Evolutionary conservation across 108 stramenopile species (phyloP).

Genomic region (Parietichytrium sp.): DNA sequence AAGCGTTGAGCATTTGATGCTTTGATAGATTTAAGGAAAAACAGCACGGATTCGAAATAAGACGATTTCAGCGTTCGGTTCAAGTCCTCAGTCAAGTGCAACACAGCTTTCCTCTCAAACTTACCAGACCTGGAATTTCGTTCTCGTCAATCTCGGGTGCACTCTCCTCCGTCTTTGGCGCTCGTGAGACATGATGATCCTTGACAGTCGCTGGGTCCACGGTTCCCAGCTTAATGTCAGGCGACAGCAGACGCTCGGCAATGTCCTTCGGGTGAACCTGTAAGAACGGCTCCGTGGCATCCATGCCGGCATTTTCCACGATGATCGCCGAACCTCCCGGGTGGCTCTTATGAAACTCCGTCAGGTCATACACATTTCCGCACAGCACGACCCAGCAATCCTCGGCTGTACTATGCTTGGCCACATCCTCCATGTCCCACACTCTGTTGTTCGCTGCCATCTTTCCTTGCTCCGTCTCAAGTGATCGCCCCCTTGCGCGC

Average conservation of each 20-base stretch:
- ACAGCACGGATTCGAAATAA: too few species aligned
- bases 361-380: slow-evolving; percentile 68
- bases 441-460: neutral
- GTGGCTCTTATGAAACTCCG: slow-evolving; percentile 57
- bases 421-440: slow-evolving; percentile 30
- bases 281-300: slow-evolving; percentile 34
- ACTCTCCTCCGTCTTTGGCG: slow-evolving; percentile 1
- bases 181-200: neutral
- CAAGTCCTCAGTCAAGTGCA: too few species aligned
- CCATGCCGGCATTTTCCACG: slow-evolving; percentile 52
- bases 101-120: too few species aligned
- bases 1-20: slow-evolving; percentile 12
- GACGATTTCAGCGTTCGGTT: too few species aligned
- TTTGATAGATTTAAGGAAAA: too few species aligned
- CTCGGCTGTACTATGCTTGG: slow-evolving; percentile 14
- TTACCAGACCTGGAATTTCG: too few species aligned
- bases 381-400: slow-evolving; percentile 38
- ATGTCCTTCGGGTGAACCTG: slow-evolving; percentile 34
- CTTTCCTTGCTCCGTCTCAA: too few species aligned
- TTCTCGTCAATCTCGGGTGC: too few species aligned
- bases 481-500: too few species aligned
- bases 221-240: slow-evolving; percentile 5
- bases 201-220: neutral
- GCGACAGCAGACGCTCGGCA: slow-evolving; percentile 12
- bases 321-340: slow-evolving; percentile 60